Base-by-base conservation (phyloP, 352 stramenopile species). In the Phytophthora idaei region DNA sequence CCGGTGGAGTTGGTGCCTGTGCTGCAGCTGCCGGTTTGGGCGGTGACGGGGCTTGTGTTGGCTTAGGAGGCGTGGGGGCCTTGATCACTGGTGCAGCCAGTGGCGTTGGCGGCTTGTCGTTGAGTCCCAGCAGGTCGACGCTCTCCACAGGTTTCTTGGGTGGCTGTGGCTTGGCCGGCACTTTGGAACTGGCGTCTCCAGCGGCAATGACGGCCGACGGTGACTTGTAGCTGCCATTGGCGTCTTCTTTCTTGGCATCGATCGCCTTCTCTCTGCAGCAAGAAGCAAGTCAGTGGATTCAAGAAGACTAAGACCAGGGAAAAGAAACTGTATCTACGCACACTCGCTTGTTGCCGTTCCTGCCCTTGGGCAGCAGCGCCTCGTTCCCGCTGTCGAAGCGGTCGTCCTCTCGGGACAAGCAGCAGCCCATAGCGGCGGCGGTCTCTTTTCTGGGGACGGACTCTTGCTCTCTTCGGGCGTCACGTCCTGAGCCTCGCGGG, bases 381-480 rank as follows among this genome's bases (percentile, higher is more conserved):
- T 83, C 75, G 32, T 51, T 79, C 49, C 73, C 74, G 49, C 56
- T 57, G 39, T 89, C 80, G 56, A 89, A 88, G 54, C 64, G 77
- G 46, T 92, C 83, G 44, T 92, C 83, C 48, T 92, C 83, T 61
- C 68, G 73, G 45, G 83, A 92, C 59, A 74, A 76, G 49, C 83
- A 92, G 67, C 83, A 92, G 62, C 83, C 83, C 83, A 92, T 92
- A 32, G 32, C 14, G 27, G 39, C 45, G 25, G 29, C 32, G 21
- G 31, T 67, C 61, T 71, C 54, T 60, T 58, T 34, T 39, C 9
- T 21, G 29, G 17, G 9, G 32, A 9, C 10, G 15, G 34, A 31
- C 45, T 51, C 48, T 42, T 9, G 27, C 10, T 5, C n/a, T 17
- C 37, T 25, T 46, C 42, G 15, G 21, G 28, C 39, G 39, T 45